These are phyloP conservation scores for Henckelia pumila DNA, from an alignment of 257 asterid species.

Conservation along the genomic window DNA sequence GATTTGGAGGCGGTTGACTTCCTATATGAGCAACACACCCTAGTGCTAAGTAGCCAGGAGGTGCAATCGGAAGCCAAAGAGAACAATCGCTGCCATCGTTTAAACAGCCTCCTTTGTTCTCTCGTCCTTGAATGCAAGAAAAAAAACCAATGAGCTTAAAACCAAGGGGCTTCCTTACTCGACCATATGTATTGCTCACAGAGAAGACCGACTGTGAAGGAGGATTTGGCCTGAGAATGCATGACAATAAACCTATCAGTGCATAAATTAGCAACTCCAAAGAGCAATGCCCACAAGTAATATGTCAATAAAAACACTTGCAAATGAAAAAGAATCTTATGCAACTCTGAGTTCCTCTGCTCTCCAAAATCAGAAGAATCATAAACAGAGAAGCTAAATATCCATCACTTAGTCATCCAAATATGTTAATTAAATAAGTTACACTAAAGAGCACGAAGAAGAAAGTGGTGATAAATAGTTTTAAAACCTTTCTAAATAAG, in stretches of 20 bases:
- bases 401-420: background rate
- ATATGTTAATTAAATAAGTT: background rate
- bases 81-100: slow-evolving; percentile 60
- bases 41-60: slow-evolving; percentile 86
- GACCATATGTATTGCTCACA: slow-evolving; percentile 82
- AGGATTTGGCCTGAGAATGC: slow-evolving; percentile 94
- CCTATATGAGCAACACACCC: slow-evolving; percentile 95
- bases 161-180: slow-evolving; percentile 87
- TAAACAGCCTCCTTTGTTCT: slow-evolving; percentile 35
- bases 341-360: slow-evolving; percentile 1
- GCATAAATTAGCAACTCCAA: slow-evolving; percentile 21
- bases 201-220: slow-evolving; percentile 96
- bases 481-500: background rate
- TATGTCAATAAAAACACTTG: background rate
- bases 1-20: slow-evolving; percentile 81
- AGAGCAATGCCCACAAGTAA: background rate
- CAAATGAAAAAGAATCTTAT: background rate
- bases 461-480: slow-evolving; percentile 5
- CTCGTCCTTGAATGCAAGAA: slow-evolving; percentile 57
- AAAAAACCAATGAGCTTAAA: slow-evolving; percentile 69
- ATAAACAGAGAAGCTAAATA: slow-evolving; percentile 3
- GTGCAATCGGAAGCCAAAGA: slow-evolving; percentile 92
- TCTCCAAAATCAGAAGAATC: slow-evolving; percentile 20
- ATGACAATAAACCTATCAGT: slow-evolving; percentile 26
- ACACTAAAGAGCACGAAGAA: background rate